A percentile compares a stretch with the other conserved stretches of the same genome.
These are phyloP conservation scores for Hydnum rufescens DNA, from an alignment of 768 basidiomycete species.

Conservation along the genomic window DNA sequence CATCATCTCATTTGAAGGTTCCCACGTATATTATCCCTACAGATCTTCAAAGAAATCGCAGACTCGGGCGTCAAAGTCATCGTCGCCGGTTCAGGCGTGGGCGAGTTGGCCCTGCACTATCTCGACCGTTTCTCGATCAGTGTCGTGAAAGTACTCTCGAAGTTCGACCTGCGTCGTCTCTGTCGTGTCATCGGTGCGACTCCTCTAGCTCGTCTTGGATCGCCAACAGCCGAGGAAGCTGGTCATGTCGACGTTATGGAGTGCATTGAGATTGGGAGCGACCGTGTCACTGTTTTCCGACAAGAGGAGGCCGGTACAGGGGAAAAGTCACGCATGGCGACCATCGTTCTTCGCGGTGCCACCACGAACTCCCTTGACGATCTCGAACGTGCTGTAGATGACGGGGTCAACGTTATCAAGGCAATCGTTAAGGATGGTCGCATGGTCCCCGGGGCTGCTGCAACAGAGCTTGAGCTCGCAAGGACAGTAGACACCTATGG, in stretches of 20 bases:
- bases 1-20: too few relatives aligned
- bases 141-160: slow-evolving; percentile 91
- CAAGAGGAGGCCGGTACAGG: slow-evolving; percentile 46
- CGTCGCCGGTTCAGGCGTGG: slow-evolving; percentile 80
- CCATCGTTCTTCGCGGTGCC: slow-evolving; percentile 87
- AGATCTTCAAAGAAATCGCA: slow-evolving; percentile 96
- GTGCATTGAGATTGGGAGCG: slow-evolving; percentile 89
- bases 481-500: slow-evolving; percentile 71
- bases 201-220: slow-evolving; percentile 86
- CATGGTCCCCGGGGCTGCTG: slow-evolving; percentile 85
- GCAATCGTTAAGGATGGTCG: slow-evolving; percentile 67
- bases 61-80: slow-evolving; percentile 88
- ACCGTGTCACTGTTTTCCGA: slow-evolving; percentile 89
- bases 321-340: slow-evolving; percentile 76
- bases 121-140: slow-evolving; percentile 85
- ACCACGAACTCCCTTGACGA: slow-evolving; percentile 90
- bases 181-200: slow-evolving; percentile 94
- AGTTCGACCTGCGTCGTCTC: slow-evolving; percentile 87
- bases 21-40: neutral
- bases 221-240: slow-evolving; percentile 90
- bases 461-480: slow-evolving; percentile 84
- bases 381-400: slow-evolving; percentile 88
- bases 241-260: slow-evolving; percentile 89
- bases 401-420: slow-evolving; percentile 93
- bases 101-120: slow-evolving; percentile 93